Conservation (phyloP, 78 protist species). For the Dictyostelium intermedium region DNA sequence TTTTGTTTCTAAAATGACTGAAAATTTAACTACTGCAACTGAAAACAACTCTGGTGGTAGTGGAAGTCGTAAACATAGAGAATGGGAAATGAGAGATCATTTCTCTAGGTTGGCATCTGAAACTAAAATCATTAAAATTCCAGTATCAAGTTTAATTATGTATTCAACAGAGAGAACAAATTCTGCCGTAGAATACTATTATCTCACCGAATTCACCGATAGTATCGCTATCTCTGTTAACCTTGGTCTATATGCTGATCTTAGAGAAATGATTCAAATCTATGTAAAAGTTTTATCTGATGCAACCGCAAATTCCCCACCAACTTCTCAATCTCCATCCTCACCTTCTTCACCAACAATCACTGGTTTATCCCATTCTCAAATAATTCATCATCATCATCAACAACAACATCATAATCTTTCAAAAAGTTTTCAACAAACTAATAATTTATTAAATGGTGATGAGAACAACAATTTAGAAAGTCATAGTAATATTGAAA, state of each 20-base stretch:
- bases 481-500: neutral
- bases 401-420: neutral
- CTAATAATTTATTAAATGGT: neutral
- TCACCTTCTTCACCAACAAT: slow-evolving; percentile 12
- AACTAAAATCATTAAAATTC: slow-evolving; percentile 68
- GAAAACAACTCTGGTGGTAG: neutral
- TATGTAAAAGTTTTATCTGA: slow-evolving; percentile 60
- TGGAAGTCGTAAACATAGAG: neutral
- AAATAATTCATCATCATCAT: neutral
- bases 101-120: slow-evolving; percentile 36
- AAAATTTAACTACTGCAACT: neutral
- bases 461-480: neutral
- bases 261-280: slow-evolving; percentile 63
- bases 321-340: neutral
- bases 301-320: neutral
- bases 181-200: slow-evolving; percentile 55
- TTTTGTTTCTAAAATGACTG: slow-evolving; percentile 63
- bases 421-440: no score
- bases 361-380: neutral
- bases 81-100: slow-evolving; percentile 49
- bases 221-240: slow-evolving; percentile 77
- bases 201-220: slow-evolving; percentile 75
- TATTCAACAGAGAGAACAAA: slow-evolving; percentile 39
- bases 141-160: slow-evolving; percentile 68
- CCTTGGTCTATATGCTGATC: slow-evolving; percentile 32